Base-by-base conservation (phyloP, 2,329 filamentous ascomycete species). In the Scedosporium apiospermum region DNA sequence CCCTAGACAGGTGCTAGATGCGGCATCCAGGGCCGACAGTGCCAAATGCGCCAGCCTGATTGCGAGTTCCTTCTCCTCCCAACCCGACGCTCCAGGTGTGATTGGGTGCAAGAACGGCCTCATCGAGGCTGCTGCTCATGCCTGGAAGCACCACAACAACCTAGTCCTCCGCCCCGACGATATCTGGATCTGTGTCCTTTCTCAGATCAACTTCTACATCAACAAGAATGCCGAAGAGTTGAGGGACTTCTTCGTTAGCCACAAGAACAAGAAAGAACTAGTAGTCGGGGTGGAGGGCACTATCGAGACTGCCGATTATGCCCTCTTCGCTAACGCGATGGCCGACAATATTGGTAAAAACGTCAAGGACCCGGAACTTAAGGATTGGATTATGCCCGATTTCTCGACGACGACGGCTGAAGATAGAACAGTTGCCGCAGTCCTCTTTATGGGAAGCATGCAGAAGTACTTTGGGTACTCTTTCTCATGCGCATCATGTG, bases 391-490 rank as follows among this genome's bases (percentile, higher is more conserved):
- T 16, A 72, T 83, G 66, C 82, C 81, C 0, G 64, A 69, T 2
- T 85, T 84, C 65, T 76, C 71, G 4, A 86, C 82, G 0, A 84
- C 81, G 0, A 78, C 74, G 0, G 64, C 72, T 1, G 66, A 66
- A 0, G 82, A 85, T 66, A 67, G 67, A 5, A 69, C 76, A 0
- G 72, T 77, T 1, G 77, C 78, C 0, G 70, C 76, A 0, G 71
- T 83, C 3, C 57, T 82, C 1, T 78, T 84, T 71, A 83, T 84
- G 80, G 78, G 76, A 1, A 69, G 75, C 0, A 69, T 82, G 71
- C 76, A 82, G 66, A 73, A 76, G 21, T 84, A 82, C 65, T 84
- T 83, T 63, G 62, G 57, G 0, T 79, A 76, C 65, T 63, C 3
- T 1, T 65, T 66, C 10, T 55, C 14, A 0, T 63, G 72, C 0